Evolutionary conservation across 2,329 filamentous ascomycete genomes (phyloP).

Genomic region (Fusarium albosuccineum): DNA sequence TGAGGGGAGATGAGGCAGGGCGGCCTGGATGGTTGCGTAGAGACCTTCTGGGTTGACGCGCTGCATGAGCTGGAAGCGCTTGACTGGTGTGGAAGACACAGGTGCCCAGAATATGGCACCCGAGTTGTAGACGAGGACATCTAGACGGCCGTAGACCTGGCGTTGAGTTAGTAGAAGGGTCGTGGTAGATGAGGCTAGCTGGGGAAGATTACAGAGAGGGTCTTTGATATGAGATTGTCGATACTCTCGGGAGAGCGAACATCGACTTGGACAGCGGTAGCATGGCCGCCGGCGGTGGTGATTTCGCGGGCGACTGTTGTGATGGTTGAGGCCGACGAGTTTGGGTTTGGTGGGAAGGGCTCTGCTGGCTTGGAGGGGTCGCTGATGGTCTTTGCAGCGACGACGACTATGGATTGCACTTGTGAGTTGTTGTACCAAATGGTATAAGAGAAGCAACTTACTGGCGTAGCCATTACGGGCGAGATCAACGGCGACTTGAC

Average conservation of each 20-base stretch:
- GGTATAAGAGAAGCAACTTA: slow-evolving; percentile 51
- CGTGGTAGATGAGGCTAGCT: too few relatives aligned
- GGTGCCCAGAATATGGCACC: slow-evolving; percentile 89
- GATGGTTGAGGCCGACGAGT: slow-evolving; percentile 81
- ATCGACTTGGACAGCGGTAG: slow-evolving; percentile 77
- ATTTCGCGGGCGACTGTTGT: slow-evolving; percentile 85
- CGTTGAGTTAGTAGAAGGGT: background rate
- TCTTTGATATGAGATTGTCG: slow-evolving; percentile 68
- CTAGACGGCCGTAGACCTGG: slow-evolving; percentile 71
- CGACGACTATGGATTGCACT: slow-evolving; percentile 65
- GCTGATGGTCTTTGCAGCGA: slow-evolving; percentile 81
- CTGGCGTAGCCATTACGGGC: slow-evolving; percentile 78
- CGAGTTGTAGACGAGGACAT: slow-evolving; percentile 85
- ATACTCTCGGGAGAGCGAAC: slow-evolving; percentile 74
- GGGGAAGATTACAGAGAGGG: slow-evolving; percentile 55
- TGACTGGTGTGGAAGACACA: slow-evolving; percentile 78
- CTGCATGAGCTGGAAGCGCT: slow-evolving; percentile 85
- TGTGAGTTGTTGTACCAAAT: slow-evolving; percentile 1
- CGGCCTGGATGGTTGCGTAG: slow-evolving; percentile 77
- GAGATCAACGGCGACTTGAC: slow-evolving; percentile 83
- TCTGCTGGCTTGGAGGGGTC: slow-evolving; percentile 64
- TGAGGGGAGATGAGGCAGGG: slow-evolving; percentile 73
- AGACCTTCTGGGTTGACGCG: slow-evolving; percentile 80
- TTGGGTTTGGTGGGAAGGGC: slow-evolving; percentile 81
- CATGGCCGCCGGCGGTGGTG: slow-evolving; percentile 70